phyloP scores from a whole-genome alignment of 1,284 basidiomycete genomes.

The Microbotryum silenes-acaulis region DNA sequence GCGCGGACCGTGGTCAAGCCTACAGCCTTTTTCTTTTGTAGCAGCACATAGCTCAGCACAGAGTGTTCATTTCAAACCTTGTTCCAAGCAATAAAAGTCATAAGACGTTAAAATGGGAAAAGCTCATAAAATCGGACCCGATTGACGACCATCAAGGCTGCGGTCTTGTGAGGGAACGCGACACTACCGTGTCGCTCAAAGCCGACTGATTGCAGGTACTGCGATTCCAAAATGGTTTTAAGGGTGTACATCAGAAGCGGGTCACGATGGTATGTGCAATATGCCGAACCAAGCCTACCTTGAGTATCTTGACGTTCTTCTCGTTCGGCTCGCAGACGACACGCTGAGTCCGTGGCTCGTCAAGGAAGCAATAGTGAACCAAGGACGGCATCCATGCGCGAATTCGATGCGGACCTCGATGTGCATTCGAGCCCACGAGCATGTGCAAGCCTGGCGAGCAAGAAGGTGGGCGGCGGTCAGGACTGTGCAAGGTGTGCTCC shows the following conservation, averaged over 20 bases:
- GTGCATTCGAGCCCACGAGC: conserved; percentile 32
- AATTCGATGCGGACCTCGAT: conserved; percentile 39
- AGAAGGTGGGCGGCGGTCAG: background rate
- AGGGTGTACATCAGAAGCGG: no score
- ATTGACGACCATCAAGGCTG: conserved; percentile 34
- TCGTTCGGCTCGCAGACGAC: conserved; percentile 48
- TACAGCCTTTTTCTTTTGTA: no score
- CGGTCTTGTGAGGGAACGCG: conserved; percentile 33
- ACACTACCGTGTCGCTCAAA: conserved; percentile 32
- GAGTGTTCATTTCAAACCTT: no score
- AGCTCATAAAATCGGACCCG: conserved; percentile 27
- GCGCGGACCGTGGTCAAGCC: no score
- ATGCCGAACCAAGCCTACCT: conserved; percentile 2
- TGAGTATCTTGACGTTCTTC: conserved; percentile 32
- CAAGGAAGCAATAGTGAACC: conserved; percentile 49
- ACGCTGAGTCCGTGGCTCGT: conserved; percentile 47
- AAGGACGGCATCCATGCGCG: conserved; percentile 48
- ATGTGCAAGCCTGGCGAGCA: conserved; percentile 28
- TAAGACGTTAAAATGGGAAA: conserved; percentile 24
- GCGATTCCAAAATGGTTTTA: background rate
- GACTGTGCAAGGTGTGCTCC: conserved; percentile 42
- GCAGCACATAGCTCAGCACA: no score
- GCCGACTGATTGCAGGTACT: conserved; percentile 33
- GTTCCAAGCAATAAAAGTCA: no score
- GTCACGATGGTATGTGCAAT: no score